Conservation (phyloP, 805 yeast genomes). For the Groenewaldozyma tartarivorans region DNA sequence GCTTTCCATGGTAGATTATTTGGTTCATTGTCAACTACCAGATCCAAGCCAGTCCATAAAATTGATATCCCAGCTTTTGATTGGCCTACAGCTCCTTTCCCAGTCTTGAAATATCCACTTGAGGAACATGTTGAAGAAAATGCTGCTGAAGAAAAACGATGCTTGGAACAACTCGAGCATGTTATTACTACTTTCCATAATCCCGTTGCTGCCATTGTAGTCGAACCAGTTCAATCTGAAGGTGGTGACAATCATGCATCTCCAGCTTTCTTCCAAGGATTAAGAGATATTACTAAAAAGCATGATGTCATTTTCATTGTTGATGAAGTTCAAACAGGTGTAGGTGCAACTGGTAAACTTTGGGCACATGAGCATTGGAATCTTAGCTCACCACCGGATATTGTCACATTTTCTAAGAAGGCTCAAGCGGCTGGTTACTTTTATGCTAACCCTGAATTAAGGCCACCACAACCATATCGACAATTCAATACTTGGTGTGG, state of each 20-base stretch:
- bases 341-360: constrained; percentile 76
- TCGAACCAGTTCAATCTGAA: constrained; percentile 88
- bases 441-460: constrained; percentile 62
- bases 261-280: constrained; percentile 66
- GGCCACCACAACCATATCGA: constrained; percentile 73
- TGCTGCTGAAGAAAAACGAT: constrained; percentile 69
- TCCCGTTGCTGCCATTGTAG: constrained; percentile 81
- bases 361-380: constrained; percentile 89
- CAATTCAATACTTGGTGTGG: constrained; percentile 95
- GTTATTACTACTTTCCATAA: constrained; percentile 50
- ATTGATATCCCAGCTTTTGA: constrained; percentile 79
- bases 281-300: constrained; percentile 65
- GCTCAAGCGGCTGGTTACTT: constrained; percentile 85
- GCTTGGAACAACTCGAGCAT: constrained; percentile 67
- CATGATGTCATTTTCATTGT: constrained; percentile 64
- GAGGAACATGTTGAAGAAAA: constrained; percentile 55
- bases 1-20: constrained; percentile 95
- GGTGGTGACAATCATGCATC: constrained; percentile 91
- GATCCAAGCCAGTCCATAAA: constrained; percentile 93
- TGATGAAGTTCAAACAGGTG: constrained; percentile 87
- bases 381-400: constrained; percentile 65
- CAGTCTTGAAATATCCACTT: constrained; percentile 75
- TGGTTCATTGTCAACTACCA: constrained; percentile 83
- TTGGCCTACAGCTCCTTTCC: constrained; percentile 96
- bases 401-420: constrained; percentile 81